Base-by-base conservation (phyloP, 768 basidiomycete genomes). In the Kwoniella botswanensis region DNA sequence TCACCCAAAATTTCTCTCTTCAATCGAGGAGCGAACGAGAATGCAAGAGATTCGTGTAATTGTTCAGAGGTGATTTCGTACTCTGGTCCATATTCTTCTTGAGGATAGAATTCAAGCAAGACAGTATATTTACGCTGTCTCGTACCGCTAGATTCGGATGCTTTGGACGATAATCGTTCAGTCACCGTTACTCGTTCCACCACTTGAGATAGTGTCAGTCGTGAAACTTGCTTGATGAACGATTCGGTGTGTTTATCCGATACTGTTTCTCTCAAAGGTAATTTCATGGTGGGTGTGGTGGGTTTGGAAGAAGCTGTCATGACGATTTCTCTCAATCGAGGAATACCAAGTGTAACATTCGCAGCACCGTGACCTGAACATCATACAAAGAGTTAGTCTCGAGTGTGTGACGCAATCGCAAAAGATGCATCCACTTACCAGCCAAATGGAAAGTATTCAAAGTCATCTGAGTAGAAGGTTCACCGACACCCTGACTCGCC, bases 391-490 rank as follows among this genome's bases (percentile, higher is more conserved):
- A 29, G 29, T 29, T 6, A 29, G 29, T 6, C 29, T 29, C 29
- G 5, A 29, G 3, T 29, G 29, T 29, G 29, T 41, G 15, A 35
- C 17, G 15, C 26, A 58, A 58, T 17, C 4, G 24, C 11, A 17
- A 24, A 58, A 29, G 10, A 29, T 24, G 24, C 2, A 9, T 22
- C 13, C 4, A 60, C 88, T 78, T 83, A 90, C 94, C 96, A 76
- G 97, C 97, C 79, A 99, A 95, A 86, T 99, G 97, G 89, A 99
- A 99, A 13, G 97, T 99, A 82, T 99, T 99, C 73, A 99, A 85
- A 10, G 97, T 99, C 97, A 99, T 99, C 83, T 99, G 97, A 0
- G 97, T 99, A 17, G 97, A 99, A 4, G 97, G 97, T 83, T 99
- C 97, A 63, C 97, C 97, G 54, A 99, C 89, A 85, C 97, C 93